phyloP scores from a whole-genome alignment of 1,139 yeast genomes.

The Entelexis sorbosivorans region DNA sequence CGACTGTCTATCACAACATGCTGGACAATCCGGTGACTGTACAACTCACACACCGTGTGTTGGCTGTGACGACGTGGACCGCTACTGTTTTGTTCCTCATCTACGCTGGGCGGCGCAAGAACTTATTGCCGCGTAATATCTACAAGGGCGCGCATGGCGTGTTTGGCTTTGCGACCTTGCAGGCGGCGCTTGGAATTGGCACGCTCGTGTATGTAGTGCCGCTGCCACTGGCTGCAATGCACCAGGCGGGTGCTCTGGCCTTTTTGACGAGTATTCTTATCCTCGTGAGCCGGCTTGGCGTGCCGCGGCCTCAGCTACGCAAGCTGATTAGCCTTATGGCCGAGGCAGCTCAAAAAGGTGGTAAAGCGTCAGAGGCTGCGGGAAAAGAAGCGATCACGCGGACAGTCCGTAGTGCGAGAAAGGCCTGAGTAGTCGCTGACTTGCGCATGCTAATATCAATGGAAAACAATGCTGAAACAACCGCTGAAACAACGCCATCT shows the following conservation, averaged over 20 bases:
- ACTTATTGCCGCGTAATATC: constrained; percentile 51
- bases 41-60: constrained; percentile 76
- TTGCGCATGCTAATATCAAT: too few relatives aligned
- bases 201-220: constrained; percentile 87
- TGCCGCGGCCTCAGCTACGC: constrained; percentile 42
- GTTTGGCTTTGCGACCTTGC: constrained; percentile 73
- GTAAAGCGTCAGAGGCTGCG: not conserved
- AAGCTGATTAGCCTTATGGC: constrained; percentile 25
- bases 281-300: constrained; percentile 55
- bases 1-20: constrained; percentile 51
- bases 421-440: not conserved
- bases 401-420: not conserved
- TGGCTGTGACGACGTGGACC: constrained; percentile 74
- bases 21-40: constrained; percentile 95
- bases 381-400: not conserved
- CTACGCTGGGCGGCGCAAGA: constrained; percentile 41
- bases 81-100: constrained; percentile 55
- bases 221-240: constrained; percentile 83
- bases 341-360: constrained; percentile 2
- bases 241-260: constrained; percentile 95
- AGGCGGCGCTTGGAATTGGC: constrained; percentile 73
- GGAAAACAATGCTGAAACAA: too few relatives aligned
- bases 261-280: constrained; percentile 68
- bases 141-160: constrained; percentile 47
- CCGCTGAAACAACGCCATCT: too few relatives aligned